Evolutionary conservation across 106 monocot genomes (phyloP).

Genomic region (Ottelia alismoides): DNA sequence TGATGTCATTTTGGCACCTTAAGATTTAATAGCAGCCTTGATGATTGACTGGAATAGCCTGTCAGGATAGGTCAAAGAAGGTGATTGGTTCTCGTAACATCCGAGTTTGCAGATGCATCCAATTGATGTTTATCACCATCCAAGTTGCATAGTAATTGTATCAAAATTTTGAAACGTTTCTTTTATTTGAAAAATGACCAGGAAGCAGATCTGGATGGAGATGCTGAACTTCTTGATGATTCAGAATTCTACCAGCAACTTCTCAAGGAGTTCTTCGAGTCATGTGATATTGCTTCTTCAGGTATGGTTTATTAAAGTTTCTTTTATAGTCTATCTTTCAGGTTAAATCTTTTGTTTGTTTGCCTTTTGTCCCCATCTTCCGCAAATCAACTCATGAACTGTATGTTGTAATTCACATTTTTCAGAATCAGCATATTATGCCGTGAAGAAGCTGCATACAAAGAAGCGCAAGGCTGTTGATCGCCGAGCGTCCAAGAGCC

Average conservation of each 20-base stretch:
- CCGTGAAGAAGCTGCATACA: constrained; percentile 52
- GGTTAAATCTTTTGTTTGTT: background rate
- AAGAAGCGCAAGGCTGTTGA: constrained; percentile 81
- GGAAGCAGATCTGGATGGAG: constrained; percentile 46
- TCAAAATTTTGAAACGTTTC: no score
- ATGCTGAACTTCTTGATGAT: constrained; percentile 93
- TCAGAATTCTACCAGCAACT: constrained; percentile 94
- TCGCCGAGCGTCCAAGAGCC: constrained; percentile 82
- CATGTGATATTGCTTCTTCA: constrained; percentile 50
- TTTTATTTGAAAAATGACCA: no score
- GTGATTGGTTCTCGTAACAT: no score
- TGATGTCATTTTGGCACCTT: no score
- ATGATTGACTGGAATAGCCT: no score
- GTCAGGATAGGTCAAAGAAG: no score
- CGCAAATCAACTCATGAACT: background rate
- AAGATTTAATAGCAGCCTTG: no score
- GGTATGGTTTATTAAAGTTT: constrained; percentile 44
- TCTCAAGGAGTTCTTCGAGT: constrained; percentile 91
- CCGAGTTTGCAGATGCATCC: no score
- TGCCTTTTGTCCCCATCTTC: background rate
- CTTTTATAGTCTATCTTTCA: no score
- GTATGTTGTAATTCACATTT: constrained; percentile 1
- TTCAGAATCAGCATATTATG: constrained; percentile 61
- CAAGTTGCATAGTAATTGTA: no score
- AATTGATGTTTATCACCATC: no score